phyloP scores from a whole-genome alignment of 352 stramenopile species.

The Phytophthora sojae region DNA sequence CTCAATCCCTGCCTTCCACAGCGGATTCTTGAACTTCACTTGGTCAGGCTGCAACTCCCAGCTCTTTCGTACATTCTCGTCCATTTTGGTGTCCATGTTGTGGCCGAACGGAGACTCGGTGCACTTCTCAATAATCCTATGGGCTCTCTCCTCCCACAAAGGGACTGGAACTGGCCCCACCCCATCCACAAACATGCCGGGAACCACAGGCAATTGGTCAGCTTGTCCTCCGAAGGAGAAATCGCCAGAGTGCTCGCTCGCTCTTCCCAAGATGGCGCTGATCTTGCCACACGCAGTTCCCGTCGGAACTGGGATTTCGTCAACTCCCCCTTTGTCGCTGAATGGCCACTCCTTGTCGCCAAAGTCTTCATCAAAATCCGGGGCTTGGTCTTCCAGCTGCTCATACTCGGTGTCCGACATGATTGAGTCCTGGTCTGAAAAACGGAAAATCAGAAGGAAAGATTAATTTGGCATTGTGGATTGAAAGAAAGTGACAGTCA shows the following conservation, averaged over 20 bases:
- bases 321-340: neutral
- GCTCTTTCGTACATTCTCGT: constrained; percentile 27
- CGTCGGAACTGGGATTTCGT: constrained; percentile 3
- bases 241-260: constrained; percentile 9
- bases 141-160: neutral
- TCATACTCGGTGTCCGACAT: neutral
- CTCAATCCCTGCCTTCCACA: constrained; percentile 13
- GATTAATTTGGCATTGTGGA: neutral
- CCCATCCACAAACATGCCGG: constrained; percentile 1
- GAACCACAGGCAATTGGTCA: neutral
- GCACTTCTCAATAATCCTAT: constrained; percentile 1
- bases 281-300: neutral
- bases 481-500: neutral
- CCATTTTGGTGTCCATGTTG: constrained; percentile 10
- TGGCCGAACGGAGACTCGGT: neutral
- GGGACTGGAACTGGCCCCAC: constrained; percentile 1
- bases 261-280: constrained; percentile 2
- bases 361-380: constrained; percentile 12
- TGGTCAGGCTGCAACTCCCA: constrained; percentile 11
- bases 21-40: constrained; percentile 11
- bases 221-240: constrained; percentile 15
- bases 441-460: neutral
- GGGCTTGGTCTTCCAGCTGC: constrained; percentile 26
- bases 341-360: constrained; percentile 14
- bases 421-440: neutral